phyloP scores from a whole-genome alignment of 2,329 filamentous ascomycete species.

The Drechslera avenae region DNA sequence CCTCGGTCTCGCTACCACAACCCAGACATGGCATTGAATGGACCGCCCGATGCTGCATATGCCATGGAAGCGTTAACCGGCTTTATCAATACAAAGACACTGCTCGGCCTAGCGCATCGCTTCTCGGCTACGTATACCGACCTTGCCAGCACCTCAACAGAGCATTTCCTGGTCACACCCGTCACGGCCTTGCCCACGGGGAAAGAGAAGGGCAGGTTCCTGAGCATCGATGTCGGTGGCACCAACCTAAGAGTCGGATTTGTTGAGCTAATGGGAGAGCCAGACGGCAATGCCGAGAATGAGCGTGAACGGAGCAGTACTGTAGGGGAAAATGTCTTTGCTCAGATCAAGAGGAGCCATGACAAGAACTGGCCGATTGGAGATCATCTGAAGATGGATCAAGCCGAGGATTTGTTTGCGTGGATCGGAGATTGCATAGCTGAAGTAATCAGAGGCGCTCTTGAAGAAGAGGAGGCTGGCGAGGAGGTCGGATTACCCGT shows the following conservation, averaged over 20 bases:
- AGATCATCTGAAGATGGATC: conserved; percentile 73
- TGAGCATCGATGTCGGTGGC: conserved; percentile 61
- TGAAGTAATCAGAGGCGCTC: conserved; percentile 68
- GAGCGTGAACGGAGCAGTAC: conserved; percentile 22
- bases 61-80: conserved; percentile 39
- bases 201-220: conserved; percentile 67
- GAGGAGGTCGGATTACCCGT: conserved; percentile 34
- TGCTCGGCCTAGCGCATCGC: conserved; percentile 42
- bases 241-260: conserved; percentile 73
- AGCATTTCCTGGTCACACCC: conserved; percentile 50
- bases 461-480: conserved; percentile 40
- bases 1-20: conserved; percentile 7
- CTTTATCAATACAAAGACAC: conserved; percentile 37
- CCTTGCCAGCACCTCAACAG: conserved; percentile 43
- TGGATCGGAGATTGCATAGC: conserved; percentile 83
- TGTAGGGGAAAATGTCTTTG: conserved; percentile 23
- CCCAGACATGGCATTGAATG: conserved; percentile 23
- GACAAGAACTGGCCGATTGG: conserved; percentile 77
- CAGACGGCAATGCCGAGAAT: conserved; percentile 32
- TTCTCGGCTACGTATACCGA: conserved; percentile 45
- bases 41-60: conserved; percentile 15
- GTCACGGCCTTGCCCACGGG: conserved; percentile 54
- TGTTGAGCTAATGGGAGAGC: conserved; percentile 62
- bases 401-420: conserved; percentile 75
- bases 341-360: conserved; percentile 62